phyloP scores from a whole-genome alignment of 1,284 basidiomycete species.

The Pseudozyma sp. region DNA sequence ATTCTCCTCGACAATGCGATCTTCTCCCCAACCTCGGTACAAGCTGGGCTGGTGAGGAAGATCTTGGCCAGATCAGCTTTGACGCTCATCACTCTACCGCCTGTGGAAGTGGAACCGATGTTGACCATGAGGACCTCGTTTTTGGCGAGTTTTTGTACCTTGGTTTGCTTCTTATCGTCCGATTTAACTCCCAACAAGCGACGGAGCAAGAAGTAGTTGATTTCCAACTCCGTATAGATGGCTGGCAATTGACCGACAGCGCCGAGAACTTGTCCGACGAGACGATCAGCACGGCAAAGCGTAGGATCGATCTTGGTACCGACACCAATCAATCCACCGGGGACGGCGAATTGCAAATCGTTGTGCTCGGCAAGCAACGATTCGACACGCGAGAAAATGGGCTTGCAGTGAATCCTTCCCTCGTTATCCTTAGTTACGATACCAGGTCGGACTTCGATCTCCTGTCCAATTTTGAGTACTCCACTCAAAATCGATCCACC shows the following conservation, averaged over 20 bases:
- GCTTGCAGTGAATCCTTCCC: slow-evolving; percentile 90
- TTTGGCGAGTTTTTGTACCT: slow-evolving; percentile 86
- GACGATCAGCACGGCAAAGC: slow-evolving; percentile 92
- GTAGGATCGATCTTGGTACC: slow-evolving; percentile 97
- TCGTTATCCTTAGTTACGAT: slow-evolving; percentile 95
- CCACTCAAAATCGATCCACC: slow-evolving; percentile 95
- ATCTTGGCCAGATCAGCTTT: slow-evolving; percentile 68
- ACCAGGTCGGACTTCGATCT: slow-evolving; percentile 96
- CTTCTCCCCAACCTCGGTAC: slow-evolving; percentile 69
- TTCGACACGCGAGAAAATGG: slow-evolving; percentile 91
- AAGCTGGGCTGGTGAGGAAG: slow-evolving; percentile 66
- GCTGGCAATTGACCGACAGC: slow-evolving; percentile 92
- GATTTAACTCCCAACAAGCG: slow-evolving; percentile 96
- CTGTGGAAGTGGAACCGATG: slow-evolving; percentile 69
- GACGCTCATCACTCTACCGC: slow-evolving; percentile 64
- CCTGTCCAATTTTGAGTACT: slow-evolving; percentile 87
- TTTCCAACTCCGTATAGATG: slow-evolving; percentile 92
- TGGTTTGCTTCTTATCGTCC: slow-evolving; percentile 98
- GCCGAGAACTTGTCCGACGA: slow-evolving; percentile 95
- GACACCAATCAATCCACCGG: slow-evolving; percentile 97
- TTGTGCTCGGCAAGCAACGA: slow-evolving; percentile 95
- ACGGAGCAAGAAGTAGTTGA: slow-evolving; percentile 75
- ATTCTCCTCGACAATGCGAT: slow-evolving; percentile 66
- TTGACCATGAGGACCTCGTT: slow-evolving; percentile 82
- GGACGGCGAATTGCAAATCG: slow-evolving; percentile 92